phyloP scores from a whole-genome alignment of 2,329 filamentous ascomycete genomes.

The Zymoseptoria brevis region DNA sequence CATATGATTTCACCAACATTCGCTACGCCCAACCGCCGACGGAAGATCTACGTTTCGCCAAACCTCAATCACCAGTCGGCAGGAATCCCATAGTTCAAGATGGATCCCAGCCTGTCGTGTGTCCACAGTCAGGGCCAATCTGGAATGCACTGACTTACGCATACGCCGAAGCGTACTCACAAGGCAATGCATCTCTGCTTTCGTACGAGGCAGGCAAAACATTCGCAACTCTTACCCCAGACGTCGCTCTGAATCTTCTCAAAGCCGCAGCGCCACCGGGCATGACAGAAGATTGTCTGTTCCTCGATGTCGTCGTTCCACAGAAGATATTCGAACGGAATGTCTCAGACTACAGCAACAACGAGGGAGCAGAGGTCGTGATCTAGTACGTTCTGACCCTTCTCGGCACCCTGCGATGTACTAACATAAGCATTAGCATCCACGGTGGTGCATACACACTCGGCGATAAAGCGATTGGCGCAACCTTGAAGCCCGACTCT shows the following conservation, averaged over 20 bases:
- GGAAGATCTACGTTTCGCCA: constrained; percentile 44
- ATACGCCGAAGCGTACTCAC: constrained; percentile 28
- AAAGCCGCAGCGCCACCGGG: neutral
- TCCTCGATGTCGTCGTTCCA: constrained; percentile 35
- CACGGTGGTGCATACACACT: constrained; percentile 6
- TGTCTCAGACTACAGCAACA: constrained; percentile 20
- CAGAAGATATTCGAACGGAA: constrained; percentile 27
- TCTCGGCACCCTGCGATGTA: constrained; percentile 36
- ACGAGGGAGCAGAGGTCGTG: constrained; percentile 31
- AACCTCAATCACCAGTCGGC: constrained; percentile 33
- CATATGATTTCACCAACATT: constrained; percentile 50
- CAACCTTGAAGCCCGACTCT: constrained; percentile 1
- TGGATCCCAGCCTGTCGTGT: constrained; percentile 37
- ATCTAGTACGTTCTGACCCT: constrained; percentile 24
- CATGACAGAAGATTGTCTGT: constrained; percentile 34
- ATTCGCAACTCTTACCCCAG: constrained; percentile 19
- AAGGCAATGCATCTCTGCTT: constrained; percentile 10
- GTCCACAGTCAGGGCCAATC: constrained; percentile 38
- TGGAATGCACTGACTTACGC: constrained; percentile 34
- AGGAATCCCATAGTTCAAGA: constrained; percentile 41
- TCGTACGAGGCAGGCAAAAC: constrained; percentile 11
- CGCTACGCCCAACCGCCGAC: constrained; percentile 48
- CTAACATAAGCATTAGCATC: constrained; percentile 3
- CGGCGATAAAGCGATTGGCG: constrained; percentile 5
- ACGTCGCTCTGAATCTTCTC: neutral